Evolutionary conservation across 73 alveolate species (phyloP).

Genomic region (Uronychia setigera): DNA sequence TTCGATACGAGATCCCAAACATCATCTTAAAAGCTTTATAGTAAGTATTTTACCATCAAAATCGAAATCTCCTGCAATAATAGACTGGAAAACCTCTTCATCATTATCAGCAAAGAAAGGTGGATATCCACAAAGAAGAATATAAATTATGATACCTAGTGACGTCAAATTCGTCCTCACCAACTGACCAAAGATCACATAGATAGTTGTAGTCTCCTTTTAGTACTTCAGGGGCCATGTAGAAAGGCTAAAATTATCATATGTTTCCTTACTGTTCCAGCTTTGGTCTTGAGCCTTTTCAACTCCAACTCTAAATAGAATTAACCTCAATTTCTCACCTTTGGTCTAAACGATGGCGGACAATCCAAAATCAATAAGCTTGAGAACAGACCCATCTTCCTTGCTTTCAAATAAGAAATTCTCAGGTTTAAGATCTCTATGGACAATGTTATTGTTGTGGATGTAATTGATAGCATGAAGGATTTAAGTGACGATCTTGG

Average conservation of each 20-base stretch:
- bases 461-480: conserved; percentile 29
- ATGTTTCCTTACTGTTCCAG: conserved; percentile 36
- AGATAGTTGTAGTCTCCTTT: conserved; percentile 55
- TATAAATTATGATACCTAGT: conserved; percentile 73
- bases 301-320: neutral
- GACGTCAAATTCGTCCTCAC: conserved; percentile 3
- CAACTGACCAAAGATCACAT: conserved; percentile 72
- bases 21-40: conserved; percentile 8
- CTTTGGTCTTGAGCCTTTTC: conserved; percentile 15
- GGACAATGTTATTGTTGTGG: conserved; percentile 51
- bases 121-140: conserved; percentile 73
- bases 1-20: conserved; percentile 63
- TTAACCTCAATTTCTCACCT: neutral
- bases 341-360: neutral
- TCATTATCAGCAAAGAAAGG: conserved; percentile 58
- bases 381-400: conserved; percentile 22
- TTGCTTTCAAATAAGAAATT: conserved; percentile 28
- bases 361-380: conserved; percentile 55
- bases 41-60: conserved; percentile 33
- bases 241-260: conserved; percentile 11
- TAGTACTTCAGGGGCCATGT: conserved; percentile 79
- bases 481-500: conserved; percentile 17
- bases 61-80: conserved; percentile 40
- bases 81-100: conserved; percentile 43
- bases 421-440: conserved; percentile 62